A percentile compares a stretch with the other conserved stretches of the same genome.
Conservation (phyloP, 2,329 filamentous ascomycete species). For the Beauveria australis region DNA sequence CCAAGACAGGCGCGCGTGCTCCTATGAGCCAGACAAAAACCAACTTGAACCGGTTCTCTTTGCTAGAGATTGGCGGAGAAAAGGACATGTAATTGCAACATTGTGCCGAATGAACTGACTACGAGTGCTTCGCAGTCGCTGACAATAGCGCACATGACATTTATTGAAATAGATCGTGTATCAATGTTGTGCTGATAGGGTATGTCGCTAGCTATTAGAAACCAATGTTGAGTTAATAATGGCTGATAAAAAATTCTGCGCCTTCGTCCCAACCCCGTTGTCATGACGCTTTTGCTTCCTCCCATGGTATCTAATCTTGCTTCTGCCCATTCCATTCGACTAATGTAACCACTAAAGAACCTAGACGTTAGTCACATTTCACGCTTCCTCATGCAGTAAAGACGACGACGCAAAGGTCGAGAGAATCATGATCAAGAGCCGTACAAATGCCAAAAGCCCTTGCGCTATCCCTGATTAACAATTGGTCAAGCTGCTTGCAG, state of each 20-base stretch:
- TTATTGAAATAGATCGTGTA: neutral
- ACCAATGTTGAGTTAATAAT: neutral
- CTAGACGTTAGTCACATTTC: neutral
- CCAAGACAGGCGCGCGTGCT: constrained; percentile 14
- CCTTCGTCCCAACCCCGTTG: neutral
- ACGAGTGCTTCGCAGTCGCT: neutral
- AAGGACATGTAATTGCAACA: neutral
- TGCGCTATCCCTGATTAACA: constrained; percentile 1
- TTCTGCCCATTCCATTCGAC: neutral
- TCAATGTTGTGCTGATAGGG: neutral
- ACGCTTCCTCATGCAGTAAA: neutral
- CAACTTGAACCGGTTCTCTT: constrained; percentile 1
- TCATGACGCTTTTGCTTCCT: neutral
- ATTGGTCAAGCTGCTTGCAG: neutral
- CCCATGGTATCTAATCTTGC: constrained; percentile 1
- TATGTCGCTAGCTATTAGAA: constrained; percentile 2
- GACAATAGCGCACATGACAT: neutral
- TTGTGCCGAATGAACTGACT: neutral
- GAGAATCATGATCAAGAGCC: neutral
- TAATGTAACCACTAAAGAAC: neutral
- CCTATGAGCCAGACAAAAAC: constrained; percentile 21
- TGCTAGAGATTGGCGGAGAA: neutral
- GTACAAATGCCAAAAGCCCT: neutral
- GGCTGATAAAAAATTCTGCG: neutral
- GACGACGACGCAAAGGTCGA: neutral